Percentiles rank a stretch among this genome's conserved stretches.
Conservation (phyloP, 352 stramenopile species). For the Phytophthora colocasiae region DNA sequence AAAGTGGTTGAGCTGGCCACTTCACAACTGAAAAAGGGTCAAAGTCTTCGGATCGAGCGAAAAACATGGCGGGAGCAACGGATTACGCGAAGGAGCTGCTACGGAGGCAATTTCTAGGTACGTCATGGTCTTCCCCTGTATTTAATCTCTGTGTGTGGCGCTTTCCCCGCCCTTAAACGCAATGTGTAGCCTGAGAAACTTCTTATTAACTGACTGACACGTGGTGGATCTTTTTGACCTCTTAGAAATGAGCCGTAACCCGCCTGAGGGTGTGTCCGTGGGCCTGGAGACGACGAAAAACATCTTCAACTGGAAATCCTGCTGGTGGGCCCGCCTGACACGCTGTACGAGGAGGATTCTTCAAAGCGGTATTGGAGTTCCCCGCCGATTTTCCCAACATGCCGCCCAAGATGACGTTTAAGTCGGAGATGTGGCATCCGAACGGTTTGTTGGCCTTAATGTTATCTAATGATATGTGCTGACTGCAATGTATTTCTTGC, state of each 20-base stretch:
- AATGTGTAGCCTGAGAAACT: background rate
- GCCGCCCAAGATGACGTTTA: constrained; percentile 99
- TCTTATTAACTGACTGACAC: constrained; percentile 8
- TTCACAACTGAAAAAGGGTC: constrained; percentile 33
- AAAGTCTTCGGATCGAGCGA: constrained; percentile 9
- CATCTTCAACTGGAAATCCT: constrained; percentile 99
- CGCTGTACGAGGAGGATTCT: constrained; percentile 97
- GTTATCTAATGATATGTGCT: background rate
- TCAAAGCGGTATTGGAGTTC: constrained; percentile 98
- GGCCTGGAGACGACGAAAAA: constrained; percentile 98
- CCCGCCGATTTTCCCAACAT: constrained; percentile 99
- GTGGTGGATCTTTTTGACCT: constrained; percentile 22
- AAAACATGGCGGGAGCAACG: constrained; percentile 49
- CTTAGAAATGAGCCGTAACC: constrained; percentile 98
- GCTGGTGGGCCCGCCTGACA: constrained; percentile 96
- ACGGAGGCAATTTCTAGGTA: constrained; percentile 84
- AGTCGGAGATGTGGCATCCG: constrained; percentile 99
- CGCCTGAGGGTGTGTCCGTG: constrained; percentile 98
- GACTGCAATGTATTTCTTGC: constrained; percentile 3
- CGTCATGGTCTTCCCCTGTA: constrained; percentile 19
- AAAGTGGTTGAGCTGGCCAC: constrained; percentile 12
- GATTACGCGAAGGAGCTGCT: constrained; percentile 87
- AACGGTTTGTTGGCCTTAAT: constrained; percentile 82
- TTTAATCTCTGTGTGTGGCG: background rate
- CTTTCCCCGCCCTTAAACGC: constrained; percentile 2